Percentiles rank a stretch among this genome's conserved stretches.
phyloP scores from a whole-genome alignment of 192 early-diverging fungal genomes.

The Backusella mclennaniae region DNA sequence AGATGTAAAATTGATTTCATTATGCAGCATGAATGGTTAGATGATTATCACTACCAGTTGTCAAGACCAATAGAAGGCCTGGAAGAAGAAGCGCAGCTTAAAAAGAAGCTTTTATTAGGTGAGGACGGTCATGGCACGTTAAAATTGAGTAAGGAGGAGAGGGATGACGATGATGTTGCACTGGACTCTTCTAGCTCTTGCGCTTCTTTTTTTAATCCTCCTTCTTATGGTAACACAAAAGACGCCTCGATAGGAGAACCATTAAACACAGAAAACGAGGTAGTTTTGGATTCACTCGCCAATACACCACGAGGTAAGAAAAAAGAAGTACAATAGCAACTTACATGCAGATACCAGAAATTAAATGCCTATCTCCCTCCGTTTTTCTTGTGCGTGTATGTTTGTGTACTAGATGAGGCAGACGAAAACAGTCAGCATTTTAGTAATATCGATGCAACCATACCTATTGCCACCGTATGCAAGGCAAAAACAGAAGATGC shows the following conservation, averaged over 20 bases:
- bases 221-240: conserved; percentile 8
- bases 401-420: not conserved
- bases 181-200: conserved; percentile 3
- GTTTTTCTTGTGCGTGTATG: not conserved
- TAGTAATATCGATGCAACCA: not conserved
- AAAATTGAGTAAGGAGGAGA: conserved; percentile 2
- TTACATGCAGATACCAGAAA: not conserved
- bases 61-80: conserved; percentile 6
- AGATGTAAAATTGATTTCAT: conserved; percentile 71
- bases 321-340: not conserved
- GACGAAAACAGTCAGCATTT: not conserved
- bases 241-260: conserved; percentile 1
- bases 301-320: not conserved
- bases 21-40: conserved; percentile 58
- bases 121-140: not conserved
- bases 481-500: not conserved
- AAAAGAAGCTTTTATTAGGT: not conserved
- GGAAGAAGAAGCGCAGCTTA: conserved; percentile 10
- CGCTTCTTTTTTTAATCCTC: not conserved
- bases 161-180: not conserved
- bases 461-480: conserved; percentile 7
- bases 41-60: conserved; percentile 3
- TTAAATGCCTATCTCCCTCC: not conserved
- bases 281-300: not conserved
- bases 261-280: not conserved